phyloP scores from a whole-genome alignment of 202 grass and related monocot species.

The Saccharum hybrid region DNA sequence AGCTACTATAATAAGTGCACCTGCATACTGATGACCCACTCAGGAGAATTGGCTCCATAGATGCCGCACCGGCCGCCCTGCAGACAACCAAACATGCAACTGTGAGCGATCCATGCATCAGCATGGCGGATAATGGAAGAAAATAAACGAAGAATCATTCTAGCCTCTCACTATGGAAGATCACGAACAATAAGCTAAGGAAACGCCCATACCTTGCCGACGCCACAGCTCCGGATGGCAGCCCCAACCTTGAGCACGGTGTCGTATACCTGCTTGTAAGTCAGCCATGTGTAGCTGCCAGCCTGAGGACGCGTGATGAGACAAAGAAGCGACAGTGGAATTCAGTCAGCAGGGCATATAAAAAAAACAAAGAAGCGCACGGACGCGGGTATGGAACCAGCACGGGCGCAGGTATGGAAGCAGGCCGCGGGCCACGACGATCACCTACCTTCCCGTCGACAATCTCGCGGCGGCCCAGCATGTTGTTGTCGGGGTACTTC shows the following conservation, averaged over 20 bases:
- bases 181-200: not conserved
- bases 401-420: not conserved
- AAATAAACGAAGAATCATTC: not conserved
- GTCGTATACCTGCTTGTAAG: conserved; percentile 86
- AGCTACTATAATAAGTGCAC: conserved; percentile 27
- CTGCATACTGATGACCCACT: conserved; percentile 93
- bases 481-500: conserved; percentile 52
- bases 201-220: conserved; percentile 60
- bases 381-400: too few species aligned
- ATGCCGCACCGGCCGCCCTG: conserved; percentile 85
- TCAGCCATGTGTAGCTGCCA: conserved; percentile 81
- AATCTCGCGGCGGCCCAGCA: conserved; percentile 67
- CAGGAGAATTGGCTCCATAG: conserved; percentile 77
- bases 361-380: not conserved
- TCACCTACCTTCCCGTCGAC: conserved; percentile 64
- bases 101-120: not conserved
- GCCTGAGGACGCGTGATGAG: conserved; percentile 50
- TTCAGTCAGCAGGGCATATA: not conserved
- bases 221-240: conserved; percentile 64
- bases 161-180: not conserved
- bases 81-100: conserved; percentile 37
- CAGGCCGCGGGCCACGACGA: not conserved
- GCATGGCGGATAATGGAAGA: not conserved
- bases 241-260: conserved; percentile 72
- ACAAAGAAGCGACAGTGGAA: conserved; percentile 32